Base-by-base conservation (phyloP, 2,329 filamentous ascomycete species). In the Lecanoromycetidae sp. region DNA sequence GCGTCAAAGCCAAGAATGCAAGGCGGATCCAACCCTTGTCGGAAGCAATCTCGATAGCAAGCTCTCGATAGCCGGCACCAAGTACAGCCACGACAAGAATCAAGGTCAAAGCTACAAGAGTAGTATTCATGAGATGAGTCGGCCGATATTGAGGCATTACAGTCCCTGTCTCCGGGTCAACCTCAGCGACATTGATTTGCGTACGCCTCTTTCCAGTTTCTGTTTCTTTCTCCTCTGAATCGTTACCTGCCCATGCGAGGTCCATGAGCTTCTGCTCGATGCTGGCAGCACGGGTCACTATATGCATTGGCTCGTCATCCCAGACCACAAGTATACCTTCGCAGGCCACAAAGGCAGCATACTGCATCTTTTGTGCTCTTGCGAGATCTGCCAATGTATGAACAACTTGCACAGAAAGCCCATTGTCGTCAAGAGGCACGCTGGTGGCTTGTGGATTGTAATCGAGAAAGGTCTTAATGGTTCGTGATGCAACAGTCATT, bases 241-340 rank as follows among this genome's bases (percentile, higher is more conserved):
- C 73, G 19, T 50, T 70, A 2, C 70, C 68, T 1, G 61, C 57
- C 83, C 83, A 87, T 2, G 87, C 80, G 1, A 87, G 69, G 56
- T 84, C 76, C 79, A 87, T 85, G 35, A 90, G 69, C 60, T 87
- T 81, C 2, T 76, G 75, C 62, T 90, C 82, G 50, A 90, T 87
- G 27, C 72, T 71, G 58, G 80, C 79, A 36, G 82, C 84, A 46
- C 84, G 72, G 46, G 76, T 66, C 4, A 87, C 70, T 7, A 90
- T 67, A 57, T 86, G 78, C 47, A 81, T 69, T 0, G 84, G 76
- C 48, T 88, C 82, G 55, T 90, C 84, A 55, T 90, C 84, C 85
- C 85, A 91, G 1, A 90, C 83, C 1, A 90, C 69, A 1, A 91
- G 67, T 4, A 88, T 68, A 4, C 77, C 76, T 52, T 84, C 79